Base-by-base conservation (phyloP, 1,284 basidiomycete species). In the Ceratobasidium sp. region DNA sequence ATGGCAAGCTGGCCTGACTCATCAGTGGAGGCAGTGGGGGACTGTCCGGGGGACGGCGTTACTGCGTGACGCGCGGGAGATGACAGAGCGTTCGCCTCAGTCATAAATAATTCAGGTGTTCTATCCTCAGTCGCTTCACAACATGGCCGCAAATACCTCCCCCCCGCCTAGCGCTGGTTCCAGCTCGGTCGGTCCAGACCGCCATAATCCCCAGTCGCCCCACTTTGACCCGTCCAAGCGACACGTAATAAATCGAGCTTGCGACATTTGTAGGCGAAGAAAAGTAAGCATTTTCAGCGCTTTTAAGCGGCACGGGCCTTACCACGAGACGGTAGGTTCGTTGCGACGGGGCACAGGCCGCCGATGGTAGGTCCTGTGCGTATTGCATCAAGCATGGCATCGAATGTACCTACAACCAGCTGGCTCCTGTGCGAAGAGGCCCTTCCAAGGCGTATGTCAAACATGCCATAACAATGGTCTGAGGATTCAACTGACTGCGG, bases 321-420 rank as follows among this genome's bases (percentile, higher is more conserved):
- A 69, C n/a, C 32, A 61, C 37, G 19, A 43, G 22, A 25, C 40
- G 13, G 40, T 17, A 71, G 69, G 69, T 71, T 71, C 69, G 69
- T 9, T 71, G 69, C 40, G 69, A 71, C 56, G 69, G 69, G 11
- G 69, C 69, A 29, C 69, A 71, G 40, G 69, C 69, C 11, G 69
- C 69, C 6, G 69, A 71, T 49, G 69, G 69, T 5, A 51, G 69
- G 54, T 71, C 69, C 8, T 71, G 69, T 22, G 69, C 69, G 15
- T 71, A 71, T 22, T 71, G 69, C 40, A 57, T 71, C 54, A 71
- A 71, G 56, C 69, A 71, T 29, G 56, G 56, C n/a, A 71, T 71
- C 69, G 69, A 71, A 46, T 71, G 69, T 43, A 71, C 69, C 40
- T 71, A 71, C 56, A 71, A 71, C 69, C 69, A 71, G 69, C 59